phyloP scores from a whole-genome alignment of 2,329 filamentous ascomycete species.

The Penicillium sp. region DNA sequence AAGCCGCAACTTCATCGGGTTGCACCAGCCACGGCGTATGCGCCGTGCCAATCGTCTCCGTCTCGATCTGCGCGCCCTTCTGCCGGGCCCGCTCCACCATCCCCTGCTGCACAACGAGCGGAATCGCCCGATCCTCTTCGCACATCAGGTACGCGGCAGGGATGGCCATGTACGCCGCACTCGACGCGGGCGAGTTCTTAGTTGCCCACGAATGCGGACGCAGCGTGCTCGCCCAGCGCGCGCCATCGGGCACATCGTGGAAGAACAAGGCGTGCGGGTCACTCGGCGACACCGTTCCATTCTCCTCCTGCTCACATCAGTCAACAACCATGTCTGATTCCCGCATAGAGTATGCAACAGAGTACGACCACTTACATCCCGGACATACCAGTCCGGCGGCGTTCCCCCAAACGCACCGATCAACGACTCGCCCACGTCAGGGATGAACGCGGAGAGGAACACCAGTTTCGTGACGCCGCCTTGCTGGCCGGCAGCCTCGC shows the following conservation, averaged over 20 bases:
- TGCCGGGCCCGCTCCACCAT: conserved; percentile 31
- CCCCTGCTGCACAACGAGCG: conserved; percentile 30
- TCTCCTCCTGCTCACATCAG: conserved; percentile 13
- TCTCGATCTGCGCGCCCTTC: conserved; percentile 29
- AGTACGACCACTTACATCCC: conserved; percentile 25
- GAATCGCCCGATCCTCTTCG: conserved; percentile 32
- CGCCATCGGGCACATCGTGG: conserved; percentile 32
- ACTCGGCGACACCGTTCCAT: conserved; percentile 25
- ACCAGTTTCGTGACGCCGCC: conserved; percentile 37
- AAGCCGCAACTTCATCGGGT: conserved; percentile 20
- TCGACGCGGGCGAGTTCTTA: conserved; percentile 27
- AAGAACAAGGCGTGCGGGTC: conserved; percentile 31
- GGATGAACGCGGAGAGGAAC: conserved; percentile 37
- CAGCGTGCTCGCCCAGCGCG: conserved; percentile 28
- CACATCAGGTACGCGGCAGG: conserved; percentile 29
- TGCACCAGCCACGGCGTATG: conserved; percentile 33
- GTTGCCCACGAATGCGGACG: conserved; percentile 33
- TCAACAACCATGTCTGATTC: neutral
- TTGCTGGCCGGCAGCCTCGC: conserved; percentile 24
- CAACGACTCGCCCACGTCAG: conserved; percentile 31
- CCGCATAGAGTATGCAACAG: neutral
- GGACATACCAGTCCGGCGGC: conserved; percentile 30
- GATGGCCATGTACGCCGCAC: conserved; percentile 27
- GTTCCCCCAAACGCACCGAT: conserved; percentile 30
- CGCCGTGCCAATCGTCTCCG: conserved; percentile 28